Base-by-base conservation (phyloP, 225 moss, liverwort and hornwort species). In the Takakia lepidozioides region DNA sequence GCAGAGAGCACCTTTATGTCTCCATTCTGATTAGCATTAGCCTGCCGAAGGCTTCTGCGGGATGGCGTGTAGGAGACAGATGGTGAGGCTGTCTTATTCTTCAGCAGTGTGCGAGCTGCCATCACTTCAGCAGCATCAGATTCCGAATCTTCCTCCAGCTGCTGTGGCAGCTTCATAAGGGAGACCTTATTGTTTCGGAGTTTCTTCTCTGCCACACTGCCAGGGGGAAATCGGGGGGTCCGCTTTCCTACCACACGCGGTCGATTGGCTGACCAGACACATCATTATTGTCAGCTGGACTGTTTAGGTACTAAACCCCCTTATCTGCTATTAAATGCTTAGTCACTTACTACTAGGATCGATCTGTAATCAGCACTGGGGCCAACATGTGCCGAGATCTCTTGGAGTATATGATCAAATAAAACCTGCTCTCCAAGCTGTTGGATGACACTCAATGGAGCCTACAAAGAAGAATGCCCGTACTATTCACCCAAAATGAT, bases 161-260 rank as follows among this genome's bases (percentile, higher is more conserved):
- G 77, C 55, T 81, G 77, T 25, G 80, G 75, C 41, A 69, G 73
- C 54, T 83, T 83, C 24, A 83, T 69, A 37, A 59, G 58, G 43
- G 63, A 62, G 6, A 57, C 52, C 61, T 66, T 80, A 42, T 64
- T 69, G 19, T 41, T 67, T 54, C 66, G 78, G 39, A 52, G 54
- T 64, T 75, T 83, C 59, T 76, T 87, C 60, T 88, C 83, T 62
- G 64, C 60, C 11, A 53, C 49, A 60, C 59, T 79, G 37, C 61
- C 71, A 29, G 59, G 51, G 32, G 78, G 83, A 67, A 80, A 83
- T 35, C 91, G 98, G 35, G 98, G 91, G 48, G 98, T 91, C 49
- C 98, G 76, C 76, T 91, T 91, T 38, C 91, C 87, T 29, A 87
- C 95, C 35, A 74, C 66, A 53, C 90, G 84, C 51, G 66, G 63